Evolutionary conservation across 345 rosid species (phyloP), one percentile per base, ranked within the genome.

Genomic region (Streptanthus diversifolius): DNA sequence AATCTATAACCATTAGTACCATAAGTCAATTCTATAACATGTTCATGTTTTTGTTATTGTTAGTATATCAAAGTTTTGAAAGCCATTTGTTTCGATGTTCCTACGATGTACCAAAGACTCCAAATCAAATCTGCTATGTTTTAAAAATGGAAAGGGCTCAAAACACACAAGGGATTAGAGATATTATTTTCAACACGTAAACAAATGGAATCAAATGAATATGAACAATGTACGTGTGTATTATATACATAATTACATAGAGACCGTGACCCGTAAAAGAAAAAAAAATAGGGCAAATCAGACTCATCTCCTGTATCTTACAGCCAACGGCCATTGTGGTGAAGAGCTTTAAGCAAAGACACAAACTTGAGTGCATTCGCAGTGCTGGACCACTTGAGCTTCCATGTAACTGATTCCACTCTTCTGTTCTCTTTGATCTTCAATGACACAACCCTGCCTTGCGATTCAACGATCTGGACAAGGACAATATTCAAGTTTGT

Each of bases 291-390:
- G 9, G 25, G 18, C 14, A 22, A 40, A 36, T 17, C 1, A 57
- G 25, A 48, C 44, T 58, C 49, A 74, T 59, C 73, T 49, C 52
- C 22, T 48, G 54, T 66, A 59, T 59, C 15, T 74, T 49, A 66
- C 68, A 39, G 37, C 54, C 21, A 74, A 74, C 7, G 72, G 73
- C 60, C 78, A 66, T 10, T 39, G 41, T 40, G 18, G 25, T 61
- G 79, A 61, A 75, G 70, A 61, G 79, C 70, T 53, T 62, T 75
- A 8, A 75, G 35, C 53, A 68, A 55, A 24, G 74, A 7, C 49
- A 68, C 79, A 75, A 75, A 75, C 70, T 75, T 75, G 41, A 68
- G 58, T 15, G 70, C 32, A 36, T 44, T 53, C 51, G 68, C 64
- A 32, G 5, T 19, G 74, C 36, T 61, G 51, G 57, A 68, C 70